Evolutionary conservation across 306 rosid species (phyloP), one percentile per base, ranked within the genome.

Genomic region (Castanopsis chinensis): DNA sequence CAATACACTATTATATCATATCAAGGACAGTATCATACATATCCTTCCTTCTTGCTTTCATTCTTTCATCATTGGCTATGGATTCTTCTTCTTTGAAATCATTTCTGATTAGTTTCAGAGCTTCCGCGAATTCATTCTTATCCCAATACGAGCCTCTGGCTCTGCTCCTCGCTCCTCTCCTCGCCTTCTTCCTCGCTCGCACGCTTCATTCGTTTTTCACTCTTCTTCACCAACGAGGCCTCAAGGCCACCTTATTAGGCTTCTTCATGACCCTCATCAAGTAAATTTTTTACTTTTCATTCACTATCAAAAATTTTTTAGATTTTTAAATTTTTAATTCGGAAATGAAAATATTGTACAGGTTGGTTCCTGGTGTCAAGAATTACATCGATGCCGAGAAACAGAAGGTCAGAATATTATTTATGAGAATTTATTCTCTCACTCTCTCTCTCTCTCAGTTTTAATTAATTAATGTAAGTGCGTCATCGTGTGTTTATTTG

Each of bases 321-420:
- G 18, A 71, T 76, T 72, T 15, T 5, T 20, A 3, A 41, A 14
- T 37, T 76, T 23, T 1, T 68, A 49, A 14, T 21, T 65, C 10
- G 52, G 37, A 78, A 78, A 30, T 17, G 14, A 30, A 30, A 41
- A 64, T 57, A 43, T 32, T 72, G 17, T 10, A 13, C 78, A 88
- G 91, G 84, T 69, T 85, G 75, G 57, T 88, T 78, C 91, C 91
- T 11, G 89, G 85, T 15, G 89, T 88, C 81, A 72, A 85, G 81
- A 71, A 74, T 52, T 86, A 86, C 69, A 88, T 88, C 54, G 91
- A 85, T 37, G 80, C 86, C 8, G 86, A 88, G 78, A 88, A 88
- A 70, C 91, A 85, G 73, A 88, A 88, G 91, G 91, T 88, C 12
- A 1, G 79, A 63, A 12, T 33, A 8, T 35, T 10, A 35, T 19